Evolutionary conservation across 305 asterid species (phyloP).

Genomic region (Solanum hybrid): DNA sequence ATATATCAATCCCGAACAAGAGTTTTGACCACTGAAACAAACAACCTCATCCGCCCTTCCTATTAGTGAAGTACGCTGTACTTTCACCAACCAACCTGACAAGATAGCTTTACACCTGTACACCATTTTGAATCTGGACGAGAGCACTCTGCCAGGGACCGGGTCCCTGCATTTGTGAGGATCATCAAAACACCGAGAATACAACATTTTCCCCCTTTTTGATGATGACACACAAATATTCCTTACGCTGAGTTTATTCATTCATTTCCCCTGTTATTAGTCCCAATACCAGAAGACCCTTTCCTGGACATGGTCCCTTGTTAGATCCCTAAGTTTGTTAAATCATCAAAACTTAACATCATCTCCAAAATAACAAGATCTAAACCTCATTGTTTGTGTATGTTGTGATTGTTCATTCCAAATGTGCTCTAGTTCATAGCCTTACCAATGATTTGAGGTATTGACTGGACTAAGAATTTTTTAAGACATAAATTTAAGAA

Average conservation of each 20-base stretch:
- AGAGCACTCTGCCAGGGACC: neutral
- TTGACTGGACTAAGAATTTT: neutral
- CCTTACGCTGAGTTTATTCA: neutral
- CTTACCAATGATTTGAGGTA: neutral
- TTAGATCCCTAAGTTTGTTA: neutral
- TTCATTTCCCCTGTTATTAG: neutral
- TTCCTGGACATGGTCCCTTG: neutral
- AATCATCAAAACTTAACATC: neutral
- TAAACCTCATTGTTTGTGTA: neutral
- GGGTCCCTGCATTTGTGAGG: neutral
- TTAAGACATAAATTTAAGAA: neutral
- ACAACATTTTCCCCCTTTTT: neutral
- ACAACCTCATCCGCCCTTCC: neutral
- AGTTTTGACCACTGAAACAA: neutral
- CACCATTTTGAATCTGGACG: neutral
- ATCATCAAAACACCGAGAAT: neutral
- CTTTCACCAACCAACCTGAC: neutral
- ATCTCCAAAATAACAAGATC: neutral
- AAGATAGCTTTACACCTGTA: too few relatives aligned
- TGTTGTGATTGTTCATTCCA: neutral
- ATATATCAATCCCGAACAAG: neutral
- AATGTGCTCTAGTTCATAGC: neutral
- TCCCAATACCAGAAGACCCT: neutral
- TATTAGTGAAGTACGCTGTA: neutral
- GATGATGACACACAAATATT: neutral